Base-by-base conservation (phyloP, 306 rosid species). In the Abrus precatorius region DNA sequence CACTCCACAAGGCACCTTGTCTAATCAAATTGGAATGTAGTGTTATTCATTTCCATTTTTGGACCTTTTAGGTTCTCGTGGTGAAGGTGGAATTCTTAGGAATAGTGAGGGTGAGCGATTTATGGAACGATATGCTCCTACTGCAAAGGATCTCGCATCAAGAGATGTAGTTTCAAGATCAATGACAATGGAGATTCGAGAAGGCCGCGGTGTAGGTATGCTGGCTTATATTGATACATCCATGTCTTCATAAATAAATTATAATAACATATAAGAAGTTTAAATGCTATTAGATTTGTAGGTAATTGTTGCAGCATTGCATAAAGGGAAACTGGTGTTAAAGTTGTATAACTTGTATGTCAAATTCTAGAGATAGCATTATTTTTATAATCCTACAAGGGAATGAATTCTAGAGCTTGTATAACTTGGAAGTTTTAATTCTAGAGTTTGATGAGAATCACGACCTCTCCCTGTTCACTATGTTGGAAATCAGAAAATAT, bases 61-160 rank as follows among this genome's bases (percentile, higher is more conserved):
- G 85, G 65, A 72, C 45, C 76, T 78, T 78, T 50, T 85, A 95
- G 99, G 99, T 75, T 95, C 99, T 77, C 96, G 98, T 36, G 98
- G 99, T 54, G 99, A 95, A 87, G 99, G 99, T 86, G 99, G 98
- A 79, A 95, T 95, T 84, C 97, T 95, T 11, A 86, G 98, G 75
- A 95, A 95, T 62, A 91, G 96, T 56, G 98, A 95, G 90, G 99
- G 99, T 71, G 99, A 95, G 87, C 89, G 98, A 40, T 95, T 95
- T 83, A 95, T 95, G 99, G 99, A 95, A 84, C 89, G 99, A 45
- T 93, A 93, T 87, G 99, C 99, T 77, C 99, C 99, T 61, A 95
- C 97, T 32, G 98, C 98, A 2, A 95, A 93, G 90, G 99, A 95
- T 88, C 97, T 95, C 87, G 99, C 99, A 80, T 95, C 98, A 55